Conservation (phyloP, 2,329 filamentous ascomycete species). For the Aureobasidium mangrovei region DNA sequence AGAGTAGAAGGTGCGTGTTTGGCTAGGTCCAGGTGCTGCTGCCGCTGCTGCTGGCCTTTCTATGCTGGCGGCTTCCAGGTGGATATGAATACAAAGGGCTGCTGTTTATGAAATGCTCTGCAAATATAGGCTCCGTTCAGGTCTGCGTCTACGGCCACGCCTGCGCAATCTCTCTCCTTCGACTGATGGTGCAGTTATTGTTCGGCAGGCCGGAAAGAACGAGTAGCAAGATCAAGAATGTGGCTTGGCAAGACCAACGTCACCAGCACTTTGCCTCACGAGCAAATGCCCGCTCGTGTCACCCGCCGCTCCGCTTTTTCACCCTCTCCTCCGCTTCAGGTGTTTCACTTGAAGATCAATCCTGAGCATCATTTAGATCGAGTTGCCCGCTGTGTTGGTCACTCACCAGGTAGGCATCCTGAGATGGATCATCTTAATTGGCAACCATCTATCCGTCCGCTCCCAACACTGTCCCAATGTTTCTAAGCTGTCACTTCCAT, state of each 20-base stretch:
- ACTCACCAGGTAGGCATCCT: too few species aligned
- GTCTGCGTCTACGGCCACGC: slow-evolving; percentile 3
- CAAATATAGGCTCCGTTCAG: neutral
- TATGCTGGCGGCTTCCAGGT: neutral
- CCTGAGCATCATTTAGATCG: too few species aligned
- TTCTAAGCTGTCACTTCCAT: neutral
- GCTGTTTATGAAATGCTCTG: neutral
- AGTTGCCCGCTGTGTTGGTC: too few species aligned
- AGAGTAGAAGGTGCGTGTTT: slow-evolving; percentile 1
- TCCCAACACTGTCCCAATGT: too few species aligned
- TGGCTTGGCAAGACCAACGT: neutral
- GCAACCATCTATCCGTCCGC: too few species aligned
- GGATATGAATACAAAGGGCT: neutral
- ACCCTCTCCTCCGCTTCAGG: slow-evolving; percentile 8
- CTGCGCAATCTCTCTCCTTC: slow-evolving; percentile 8
- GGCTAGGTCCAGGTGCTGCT: neutral
- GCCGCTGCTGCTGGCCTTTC: slow-evolving; percentile 5
- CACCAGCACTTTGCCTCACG: neutral
- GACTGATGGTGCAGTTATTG: slow-evolving; percentile 3
- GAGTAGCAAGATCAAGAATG: slow-evolving; percentile 10
- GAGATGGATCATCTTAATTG: too few species aligned
- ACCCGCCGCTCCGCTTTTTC: too few species aligned
- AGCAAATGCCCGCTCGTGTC: neutral
- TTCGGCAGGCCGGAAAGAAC: slow-evolving; percentile 12
- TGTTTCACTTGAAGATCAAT: neutral